Conservation (phyloP, 1,284 basidiomycete genomes). For the Abortiporus biennis region DNA sequence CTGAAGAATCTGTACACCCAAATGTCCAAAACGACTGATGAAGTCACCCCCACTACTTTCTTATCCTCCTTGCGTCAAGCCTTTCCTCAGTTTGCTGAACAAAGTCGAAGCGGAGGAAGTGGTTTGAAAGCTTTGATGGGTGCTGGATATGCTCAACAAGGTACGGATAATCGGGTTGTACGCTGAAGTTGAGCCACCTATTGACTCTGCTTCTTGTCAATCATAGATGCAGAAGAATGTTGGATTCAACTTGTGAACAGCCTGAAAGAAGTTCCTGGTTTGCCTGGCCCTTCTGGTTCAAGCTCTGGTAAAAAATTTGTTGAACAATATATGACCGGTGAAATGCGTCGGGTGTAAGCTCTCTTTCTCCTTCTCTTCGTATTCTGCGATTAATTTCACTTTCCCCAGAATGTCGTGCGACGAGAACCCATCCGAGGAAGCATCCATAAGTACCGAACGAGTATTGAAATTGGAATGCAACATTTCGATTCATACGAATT, state of each 20-base stretch:
- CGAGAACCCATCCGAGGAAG: constrained; percentile 75
- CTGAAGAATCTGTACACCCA: constrained; percentile 70
- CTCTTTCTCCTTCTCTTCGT: neutral
- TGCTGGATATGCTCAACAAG: constrained; percentile 80
- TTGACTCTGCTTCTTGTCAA: too few relatives aligned
- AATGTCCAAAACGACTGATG: constrained; percentile 75
- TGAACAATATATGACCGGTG: constrained; percentile 81
- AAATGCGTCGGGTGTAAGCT: constrained; percentile 78
- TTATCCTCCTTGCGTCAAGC: constrained; percentile 68
- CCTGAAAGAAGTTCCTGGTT: constrained; percentile 58
- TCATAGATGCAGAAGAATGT: constrained; percentile 90
- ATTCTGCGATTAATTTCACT: neutral
- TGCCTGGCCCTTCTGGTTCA: constrained; percentile 28
- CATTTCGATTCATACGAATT: constrained; percentile 84
- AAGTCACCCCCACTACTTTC: constrained; percentile 73
- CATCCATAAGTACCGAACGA: constrained; percentile 62
- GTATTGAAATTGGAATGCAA: constrained; percentile 93
- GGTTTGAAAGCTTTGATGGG: constrained; percentile 33
- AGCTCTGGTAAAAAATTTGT: constrained; percentile 53
- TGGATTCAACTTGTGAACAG: constrained; percentile 83
- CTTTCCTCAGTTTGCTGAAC: constrained; percentile 91
- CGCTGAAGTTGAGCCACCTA: too few relatives aligned
- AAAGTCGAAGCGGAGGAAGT: constrained; percentile 30
- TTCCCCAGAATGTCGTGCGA: constrained; percentile 67
- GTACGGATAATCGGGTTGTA: too few relatives aligned